Percentiles rank a stretch among this genome's conserved stretches.
Evolutionary conservation across 257 asterid species (phyloP).

Genomic region (Datura wrightii): DNA sequence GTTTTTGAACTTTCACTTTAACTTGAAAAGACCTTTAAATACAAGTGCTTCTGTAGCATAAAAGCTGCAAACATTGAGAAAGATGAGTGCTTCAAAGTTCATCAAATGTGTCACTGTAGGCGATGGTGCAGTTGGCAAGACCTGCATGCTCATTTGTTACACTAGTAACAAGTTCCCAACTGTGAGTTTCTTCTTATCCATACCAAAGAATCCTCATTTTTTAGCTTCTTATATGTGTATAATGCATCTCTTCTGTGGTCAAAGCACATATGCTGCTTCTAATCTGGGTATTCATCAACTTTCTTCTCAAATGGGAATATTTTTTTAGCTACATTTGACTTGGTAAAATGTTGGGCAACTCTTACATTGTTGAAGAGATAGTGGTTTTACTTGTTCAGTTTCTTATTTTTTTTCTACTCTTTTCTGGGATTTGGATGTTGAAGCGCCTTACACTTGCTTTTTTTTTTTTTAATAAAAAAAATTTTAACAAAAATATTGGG

Average conservation of each 20-base stretch:
- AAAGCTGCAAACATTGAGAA: constrained; percentile 33
- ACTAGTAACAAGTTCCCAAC: constrained; percentile 97
- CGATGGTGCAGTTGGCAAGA: constrained; percentile 98
- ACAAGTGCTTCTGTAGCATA: constrained; percentile 4
- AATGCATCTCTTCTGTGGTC: background rate
- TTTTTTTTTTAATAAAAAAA: no score
- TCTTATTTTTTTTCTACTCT: background rate
- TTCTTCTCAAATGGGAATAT: background rate
- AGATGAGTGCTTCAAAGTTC: constrained; percentile 96
- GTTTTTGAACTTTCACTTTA: no score
- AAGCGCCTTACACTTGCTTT: background rate
- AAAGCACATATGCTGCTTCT: background rate
- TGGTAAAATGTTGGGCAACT: background rate
- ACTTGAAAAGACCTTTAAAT: constrained; percentile 27
- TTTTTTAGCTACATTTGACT: background rate
- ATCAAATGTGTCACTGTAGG: constrained; percentile 97
- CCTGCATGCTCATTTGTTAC: constrained; percentile 97
- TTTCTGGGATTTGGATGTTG: background rate
- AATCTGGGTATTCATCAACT: background rate
- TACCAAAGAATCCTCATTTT: background rate
- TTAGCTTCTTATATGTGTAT: background rate
- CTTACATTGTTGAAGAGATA: background rate
- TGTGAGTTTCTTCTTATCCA: constrained; percentile 48
- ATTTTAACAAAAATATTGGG: background rate
- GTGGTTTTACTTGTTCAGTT: background rate